Conservation (phyloP, 2,329 filamentous ascomycete genomes). For the Venturia aucupariae region DNA sequence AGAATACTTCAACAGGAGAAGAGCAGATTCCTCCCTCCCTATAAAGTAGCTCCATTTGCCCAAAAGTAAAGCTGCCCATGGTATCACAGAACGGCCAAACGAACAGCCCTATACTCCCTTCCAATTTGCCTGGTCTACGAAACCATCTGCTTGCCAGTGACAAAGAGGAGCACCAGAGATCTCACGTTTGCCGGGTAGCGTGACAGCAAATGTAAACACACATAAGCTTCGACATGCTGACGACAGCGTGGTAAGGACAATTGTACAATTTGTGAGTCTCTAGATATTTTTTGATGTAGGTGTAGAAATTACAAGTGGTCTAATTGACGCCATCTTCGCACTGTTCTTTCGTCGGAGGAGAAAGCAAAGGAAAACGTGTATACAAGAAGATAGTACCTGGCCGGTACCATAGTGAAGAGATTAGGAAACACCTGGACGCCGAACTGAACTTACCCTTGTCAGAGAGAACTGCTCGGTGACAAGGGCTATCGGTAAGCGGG, state of each 20-base stretch:
- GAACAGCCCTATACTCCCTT: background rate
- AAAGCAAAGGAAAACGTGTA: background rate
- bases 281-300: background rate
- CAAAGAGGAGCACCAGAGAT: background rate
- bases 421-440: background rate
- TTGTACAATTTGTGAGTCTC: background rate
- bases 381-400: background rate
- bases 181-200: background rate
- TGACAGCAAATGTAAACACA: background rate
- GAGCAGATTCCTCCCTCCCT: background rate
- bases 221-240: background rate
- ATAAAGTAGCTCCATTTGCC: background rate
- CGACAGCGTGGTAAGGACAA: background rate
- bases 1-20: background rate
- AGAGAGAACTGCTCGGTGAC: background rate
- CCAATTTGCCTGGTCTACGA: background rate
- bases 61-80: conserved; percentile 1
- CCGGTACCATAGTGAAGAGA: background rate
- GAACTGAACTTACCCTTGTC: background rate
- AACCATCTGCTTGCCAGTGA: background rate
- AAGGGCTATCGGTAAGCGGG: background rate
- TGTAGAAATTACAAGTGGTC: background rate
- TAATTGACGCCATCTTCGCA: background rate
- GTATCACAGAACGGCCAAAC: background rate
- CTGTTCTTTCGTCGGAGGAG: background rate